Percentiles rank a stretch among this genome's conserved stretches.
Conservation (phyloP, 768 basidiomycete species). For the Boletus rubropictus region DNA sequence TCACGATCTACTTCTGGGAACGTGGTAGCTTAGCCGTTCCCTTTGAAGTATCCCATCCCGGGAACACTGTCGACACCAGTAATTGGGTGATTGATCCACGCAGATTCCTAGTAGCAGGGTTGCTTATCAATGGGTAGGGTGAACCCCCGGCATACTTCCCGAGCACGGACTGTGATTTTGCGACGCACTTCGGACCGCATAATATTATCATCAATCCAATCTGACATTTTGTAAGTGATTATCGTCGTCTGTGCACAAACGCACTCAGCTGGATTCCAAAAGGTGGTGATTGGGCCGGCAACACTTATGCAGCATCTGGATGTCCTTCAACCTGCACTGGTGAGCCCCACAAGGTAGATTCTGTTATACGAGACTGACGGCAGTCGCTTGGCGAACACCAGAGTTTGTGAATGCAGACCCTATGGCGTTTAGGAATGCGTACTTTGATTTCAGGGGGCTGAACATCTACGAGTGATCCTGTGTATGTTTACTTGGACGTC, state of each 20-base stretch:
- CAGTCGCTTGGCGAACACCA: not conserved
- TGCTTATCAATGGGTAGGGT: conserved; percentile 35
- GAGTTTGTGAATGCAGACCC: conserved; percentile 4
- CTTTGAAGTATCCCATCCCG: conserved; percentile 24
- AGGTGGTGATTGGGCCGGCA: conserved; percentile 25
- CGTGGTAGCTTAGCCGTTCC: conserved; percentile 29
- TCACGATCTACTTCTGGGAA: conserved; percentile 37
- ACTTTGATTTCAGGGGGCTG: conserved; percentile 4
- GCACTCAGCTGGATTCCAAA: not conserved
- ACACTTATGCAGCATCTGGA: conserved; percentile 15
- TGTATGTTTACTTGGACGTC: not conserved
- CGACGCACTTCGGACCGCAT: conserved; percentile 45
- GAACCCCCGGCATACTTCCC: conserved; percentile 58
- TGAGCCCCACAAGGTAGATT: conserved; percentile 8
- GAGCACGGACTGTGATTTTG: conserved; percentile 51
- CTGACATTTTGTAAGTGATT: conserved; percentile 10
- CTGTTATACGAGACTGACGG: not conserved
- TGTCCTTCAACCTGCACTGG: conserved; percentile 24
- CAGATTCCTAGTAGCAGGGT: not conserved
- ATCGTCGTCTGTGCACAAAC: conserved; percentile 2
- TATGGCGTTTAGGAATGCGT: not conserved
- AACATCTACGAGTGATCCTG: conserved; percentile 1
- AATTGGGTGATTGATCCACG: conserved; percentile 13
- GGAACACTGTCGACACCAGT: conserved; percentile 9
- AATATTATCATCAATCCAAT: conserved; percentile 37